Evolutionary conservation across 805 yeast species (phyloP), one percentile per base, ranked within the genome.

Genomic region (Grigorovia transvaalensis): DNA sequence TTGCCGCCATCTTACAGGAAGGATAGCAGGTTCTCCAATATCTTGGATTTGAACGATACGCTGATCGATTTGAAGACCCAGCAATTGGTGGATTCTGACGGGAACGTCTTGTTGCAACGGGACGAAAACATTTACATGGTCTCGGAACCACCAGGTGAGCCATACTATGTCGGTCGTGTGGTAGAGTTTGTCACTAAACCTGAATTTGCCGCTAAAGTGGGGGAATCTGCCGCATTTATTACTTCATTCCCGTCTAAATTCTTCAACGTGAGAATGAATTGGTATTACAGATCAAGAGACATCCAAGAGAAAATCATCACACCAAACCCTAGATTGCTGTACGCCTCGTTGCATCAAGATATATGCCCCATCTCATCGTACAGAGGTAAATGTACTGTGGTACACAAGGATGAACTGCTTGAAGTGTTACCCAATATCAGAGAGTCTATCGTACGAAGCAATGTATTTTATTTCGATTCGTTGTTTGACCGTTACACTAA

Each of bases 131-230:
- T 89, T 9, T 89, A 85, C 64, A 81, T 90, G 81, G 76, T 90
- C 12, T 81, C 93, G 56, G 96, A 88, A 65, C 96, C 96, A 1
- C 88, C 96, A 0, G 93, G 96, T 1, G 96, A 88, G 60, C 97
- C 98, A 0, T 93, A 85, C 71, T 87, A 88, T 60, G 78, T 93
- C 45, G 98, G 95, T 0, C 74, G 91, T 44, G 75, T 91, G 43
- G 78, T 87, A 74, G 93, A 90, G 15, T 88, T 89, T 57, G 74
- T 73, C 2, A 66, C 66, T 49, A 60, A 57, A 51, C 53, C 58
- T 8, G 64, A 59, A 49, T 63, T 51, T 49, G 50, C 56, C 29
- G 42, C 44, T 1, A 51, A 54, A 15, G 62, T 64, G 12, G 49
- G 53, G 9, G 44, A 51, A 4, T 53, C 58, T 12, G 15, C 41